Conservation (phyloP, 306 rosid species). For the Cotoneaster glaucophyllus region DNA sequence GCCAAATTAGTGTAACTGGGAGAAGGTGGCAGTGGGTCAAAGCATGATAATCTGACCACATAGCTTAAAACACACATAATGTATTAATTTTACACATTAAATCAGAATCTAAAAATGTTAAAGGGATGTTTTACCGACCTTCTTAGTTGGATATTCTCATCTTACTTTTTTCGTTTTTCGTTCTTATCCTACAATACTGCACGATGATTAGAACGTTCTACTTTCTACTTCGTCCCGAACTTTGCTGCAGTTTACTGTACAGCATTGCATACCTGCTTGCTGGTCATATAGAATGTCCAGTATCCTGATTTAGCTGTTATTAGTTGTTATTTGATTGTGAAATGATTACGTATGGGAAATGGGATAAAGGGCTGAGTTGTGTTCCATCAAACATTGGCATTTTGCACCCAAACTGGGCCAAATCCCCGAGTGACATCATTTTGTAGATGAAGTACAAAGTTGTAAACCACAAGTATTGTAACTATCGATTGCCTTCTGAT, state of each 20-base stretch:
- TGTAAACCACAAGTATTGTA: background rate
- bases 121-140: too few species aligned
- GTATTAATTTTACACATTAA: background rate
- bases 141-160: too few species aligned
- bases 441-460: background rate
- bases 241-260: background rate
- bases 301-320: background rate
- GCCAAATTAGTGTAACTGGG: background rate
- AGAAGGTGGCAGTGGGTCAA: background rate
- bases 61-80: background rate
- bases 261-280: background rate
- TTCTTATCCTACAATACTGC: too few species aligned
- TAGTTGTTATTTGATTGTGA: background rate
- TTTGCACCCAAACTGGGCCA: background rate
- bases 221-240: too few species aligned
- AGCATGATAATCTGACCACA: background rate
- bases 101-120: background rate
- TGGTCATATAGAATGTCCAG: background rate
- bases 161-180: too few species aligned
- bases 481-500: constrained; percentile 6
- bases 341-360: background rate
- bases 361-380: background rate
- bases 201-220: too few species aligned
- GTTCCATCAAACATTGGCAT: background rate
- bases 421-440: background rate